Conservation (phyloP, 192 early-diverging fungal genomes). For the Physocladia obscura region DNA sequence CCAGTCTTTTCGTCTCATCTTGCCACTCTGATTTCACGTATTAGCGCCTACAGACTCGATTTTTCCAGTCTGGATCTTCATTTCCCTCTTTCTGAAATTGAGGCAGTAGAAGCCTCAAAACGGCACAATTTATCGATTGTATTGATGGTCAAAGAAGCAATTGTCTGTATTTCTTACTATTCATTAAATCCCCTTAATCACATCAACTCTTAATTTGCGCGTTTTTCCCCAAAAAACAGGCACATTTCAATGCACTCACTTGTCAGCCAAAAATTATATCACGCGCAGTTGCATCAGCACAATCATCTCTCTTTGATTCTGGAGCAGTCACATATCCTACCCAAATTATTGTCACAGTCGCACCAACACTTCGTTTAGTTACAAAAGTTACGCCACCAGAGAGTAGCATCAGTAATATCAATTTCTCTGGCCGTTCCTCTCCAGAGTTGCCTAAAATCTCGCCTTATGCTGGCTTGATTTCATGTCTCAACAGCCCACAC, state of each 20-base stretch:
- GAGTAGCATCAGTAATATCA: not conserved
- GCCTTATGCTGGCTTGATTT: not conserved
- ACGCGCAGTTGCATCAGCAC: not conserved
- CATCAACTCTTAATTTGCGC: not conserved
- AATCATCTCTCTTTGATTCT: not conserved
- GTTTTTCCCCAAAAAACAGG: not conserved
- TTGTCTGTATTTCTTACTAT: too few species aligned
- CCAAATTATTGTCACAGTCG: not conserved
- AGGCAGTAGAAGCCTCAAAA: not conserved
- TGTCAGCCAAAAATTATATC: not conserved
- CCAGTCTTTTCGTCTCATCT: not conserved
- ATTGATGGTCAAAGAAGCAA: not conserved
- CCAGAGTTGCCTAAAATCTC: not conserved
- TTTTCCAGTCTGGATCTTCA: not conserved
- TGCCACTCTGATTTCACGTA: not conserved
- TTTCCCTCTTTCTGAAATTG: not conserved
- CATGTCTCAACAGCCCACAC: conserved; percentile 7
- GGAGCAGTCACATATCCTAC: not conserved
- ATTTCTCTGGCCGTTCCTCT: not conserved
- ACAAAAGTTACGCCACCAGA: not conserved
- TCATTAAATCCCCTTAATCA: not conserved
- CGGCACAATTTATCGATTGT: not conserved
- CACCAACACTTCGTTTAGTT: not conserved
- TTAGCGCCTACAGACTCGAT: not conserved
- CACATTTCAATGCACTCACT: conserved; percentile 4